Conservation (phyloP, 2,329 filamentous ascomycete genomes). For the Aspergillus novoparasiticus region DNA sequence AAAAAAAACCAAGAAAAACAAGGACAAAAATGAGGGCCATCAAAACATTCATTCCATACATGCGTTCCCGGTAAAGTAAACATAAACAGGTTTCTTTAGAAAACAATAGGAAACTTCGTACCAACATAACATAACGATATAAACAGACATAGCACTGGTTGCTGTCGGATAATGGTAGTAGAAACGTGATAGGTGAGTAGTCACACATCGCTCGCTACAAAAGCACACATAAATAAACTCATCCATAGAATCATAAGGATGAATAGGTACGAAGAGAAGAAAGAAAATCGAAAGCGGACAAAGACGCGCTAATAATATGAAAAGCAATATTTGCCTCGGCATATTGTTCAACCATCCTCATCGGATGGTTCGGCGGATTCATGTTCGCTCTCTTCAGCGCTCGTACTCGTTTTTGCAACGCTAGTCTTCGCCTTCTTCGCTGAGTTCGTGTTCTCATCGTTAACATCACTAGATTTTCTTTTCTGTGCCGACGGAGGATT, state of each 20-base stretch:
- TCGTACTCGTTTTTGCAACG: constrained; percentile 45
- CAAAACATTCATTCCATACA: constrained; percentile 30
- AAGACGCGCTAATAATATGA: background rate
- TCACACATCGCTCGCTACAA: constrained; percentile 40
- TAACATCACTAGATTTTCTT: constrained; percentile 53
- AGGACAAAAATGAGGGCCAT: constrained; percentile 4
- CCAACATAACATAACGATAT: constrained; percentile 33
- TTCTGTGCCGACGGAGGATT: constrained; percentile 47
- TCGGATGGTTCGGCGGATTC: constrained; percentile 52
- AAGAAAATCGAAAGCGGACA: constrained; percentile 8
- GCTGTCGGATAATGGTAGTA: constrained; percentile 13
- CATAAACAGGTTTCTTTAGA: constrained; percentile 20
- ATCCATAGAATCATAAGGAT: constrained; percentile 33
- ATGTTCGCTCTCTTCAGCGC: constrained; percentile 56
- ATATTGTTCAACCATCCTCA: constrained; percentile 49
- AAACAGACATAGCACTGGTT: constrained; percentile 30
- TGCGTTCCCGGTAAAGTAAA: constrained; percentile 24
- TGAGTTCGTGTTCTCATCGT: constrained; percentile 45
- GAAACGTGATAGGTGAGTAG: constrained; percentile 24
- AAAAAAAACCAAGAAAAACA: constrained; percentile 3
- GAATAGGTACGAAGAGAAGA: constrained; percentile 23
- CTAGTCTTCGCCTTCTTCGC: constrained; percentile 55
- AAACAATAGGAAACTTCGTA: constrained; percentile 24
- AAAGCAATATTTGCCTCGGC: background rate
- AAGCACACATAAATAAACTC: constrained; percentile 23